phyloP scores from a whole-genome alignment of 371 early-diverging fungal species.

The Rhizopus delemar region DNA sequence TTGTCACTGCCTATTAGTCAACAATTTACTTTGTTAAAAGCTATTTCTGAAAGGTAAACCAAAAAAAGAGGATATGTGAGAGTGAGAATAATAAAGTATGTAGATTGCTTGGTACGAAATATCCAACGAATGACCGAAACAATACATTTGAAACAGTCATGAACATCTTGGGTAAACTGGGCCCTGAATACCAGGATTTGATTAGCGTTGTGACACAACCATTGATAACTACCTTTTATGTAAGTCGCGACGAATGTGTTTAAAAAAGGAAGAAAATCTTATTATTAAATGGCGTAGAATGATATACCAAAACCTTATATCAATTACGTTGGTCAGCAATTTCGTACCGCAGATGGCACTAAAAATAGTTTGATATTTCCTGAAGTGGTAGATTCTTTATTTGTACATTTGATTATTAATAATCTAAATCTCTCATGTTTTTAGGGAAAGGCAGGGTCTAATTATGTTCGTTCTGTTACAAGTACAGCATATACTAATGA shows the following conservation, averaged over 20 bases:
- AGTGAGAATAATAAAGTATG: background rate
- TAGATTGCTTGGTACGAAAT: conserved; percentile 39
- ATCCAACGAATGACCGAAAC: conserved; percentile 43
- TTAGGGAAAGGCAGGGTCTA: conserved; percentile 46
- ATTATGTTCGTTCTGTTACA: conserved; percentile 44
- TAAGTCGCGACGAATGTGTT: conserved; percentile 11
- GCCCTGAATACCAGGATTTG: conserved; percentile 37
- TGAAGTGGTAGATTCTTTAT: conserved; percentile 31
- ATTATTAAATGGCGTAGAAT: conserved; percentile 21
- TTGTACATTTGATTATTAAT: background rate
- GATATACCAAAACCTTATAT: conserved; percentile 47
- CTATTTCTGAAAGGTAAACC: conserved; percentile 38
- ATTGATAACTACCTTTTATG: conserved; percentile 35
- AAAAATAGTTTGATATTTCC: conserved; percentile 44
- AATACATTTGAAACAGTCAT: conserved; percentile 49
- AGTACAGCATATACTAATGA: conserved; percentile 19
- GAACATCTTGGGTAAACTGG: conserved; percentile 39
- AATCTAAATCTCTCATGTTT: background rate
- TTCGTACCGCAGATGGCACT: conserved; percentile 55
- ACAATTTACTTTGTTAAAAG: conserved; percentile 27
- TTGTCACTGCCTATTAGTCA: conserved; percentile 30
- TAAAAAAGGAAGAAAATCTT: conserved; percentile 3
- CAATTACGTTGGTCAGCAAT: conserved; percentile 44
- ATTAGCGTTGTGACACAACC: conserved; percentile 31
- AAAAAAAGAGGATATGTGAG: background rate